A percentile compares a stretch with the other conserved stretches of the same genome.
Evolutionary conservation across 2,329 filamentous ascomycete species (phyloP).

Genomic region (Claviceps sp.): DNA sequence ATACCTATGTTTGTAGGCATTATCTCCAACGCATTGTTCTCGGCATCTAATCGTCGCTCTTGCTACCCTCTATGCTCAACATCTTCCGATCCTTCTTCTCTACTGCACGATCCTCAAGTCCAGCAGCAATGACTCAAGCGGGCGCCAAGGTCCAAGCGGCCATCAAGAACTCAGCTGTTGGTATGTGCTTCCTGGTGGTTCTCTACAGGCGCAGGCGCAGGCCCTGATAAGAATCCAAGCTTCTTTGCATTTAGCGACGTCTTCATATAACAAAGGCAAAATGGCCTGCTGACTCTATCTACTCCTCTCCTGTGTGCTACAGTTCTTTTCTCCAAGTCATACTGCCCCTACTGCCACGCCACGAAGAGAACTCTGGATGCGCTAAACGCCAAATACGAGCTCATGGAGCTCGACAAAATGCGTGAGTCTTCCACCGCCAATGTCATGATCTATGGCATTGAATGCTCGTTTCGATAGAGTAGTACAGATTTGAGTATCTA

Average conservation of each 20-base stretch:
- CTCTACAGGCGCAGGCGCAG: too few species aligned
- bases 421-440: conserved; percentile 33
- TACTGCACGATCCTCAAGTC: conserved; percentile 28
- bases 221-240: too few species aligned
- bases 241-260: too few species aligned
- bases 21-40: not conserved
- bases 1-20: too few species aligned
- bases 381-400: conserved; percentile 57
- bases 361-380: conserved; percentile 64
- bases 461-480: too few species aligned
- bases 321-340: conserved; percentile 95
- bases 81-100: conserved; percentile 62
- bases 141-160: conserved; percentile 72
- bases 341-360: conserved; percentile 82
- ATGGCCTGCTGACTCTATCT: not conserved
- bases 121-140: conserved; percentile 67
- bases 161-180: conserved; percentile 80
- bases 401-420: conserved; percentile 67
- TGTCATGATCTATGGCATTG: not conserved
- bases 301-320: not conserved
- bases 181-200: conserved; percentile 30
- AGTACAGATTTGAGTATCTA: not conserved
- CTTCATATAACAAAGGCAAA: too few species aligned
- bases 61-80: conserved; percentile 33
- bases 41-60: not conserved